These are phyloP conservation scores for Xylaria nigripes DNA, from an alignment of 495 filamentous ascomycete species.

Conservation along the genomic window DNA sequence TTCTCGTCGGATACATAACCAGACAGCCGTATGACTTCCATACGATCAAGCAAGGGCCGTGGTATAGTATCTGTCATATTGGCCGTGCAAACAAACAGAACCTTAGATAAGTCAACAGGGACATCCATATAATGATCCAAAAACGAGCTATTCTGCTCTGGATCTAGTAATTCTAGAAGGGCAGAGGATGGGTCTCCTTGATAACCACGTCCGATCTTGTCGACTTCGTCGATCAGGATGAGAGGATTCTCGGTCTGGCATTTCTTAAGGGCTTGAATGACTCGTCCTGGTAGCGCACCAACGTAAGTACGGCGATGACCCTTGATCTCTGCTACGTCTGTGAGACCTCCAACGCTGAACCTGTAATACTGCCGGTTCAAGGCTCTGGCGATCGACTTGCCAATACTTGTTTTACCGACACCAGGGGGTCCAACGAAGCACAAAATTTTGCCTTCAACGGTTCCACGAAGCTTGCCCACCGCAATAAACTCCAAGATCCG, in stretches of 20 bases:
- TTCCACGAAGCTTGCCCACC: conserved; percentile 92
- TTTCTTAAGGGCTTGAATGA: conserved; percentile 98
- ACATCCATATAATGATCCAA: conserved; percentile 99
- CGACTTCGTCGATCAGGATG: conserved; percentile 93
- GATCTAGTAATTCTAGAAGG: conserved; percentile 87
- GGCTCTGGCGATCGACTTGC: conserved; percentile 93
- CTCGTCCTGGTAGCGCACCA: conserved; percentile 87
- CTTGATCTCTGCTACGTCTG: conserved; percentile 99
- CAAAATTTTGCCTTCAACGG: conserved; percentile 96
- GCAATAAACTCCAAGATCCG: conserved; percentile 98
- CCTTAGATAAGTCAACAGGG: conserved; percentile 93
- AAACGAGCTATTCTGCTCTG: conserved; percentile 96
- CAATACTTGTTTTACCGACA: conserved; percentile 97
- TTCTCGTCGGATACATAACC: conserved; percentile 98
- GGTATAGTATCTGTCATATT: conserved; percentile 99
- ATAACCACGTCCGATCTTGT: conserved; percentile 94
- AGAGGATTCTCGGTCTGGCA: conserved; percentile 98
- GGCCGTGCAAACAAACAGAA: conserved; percentile 97
- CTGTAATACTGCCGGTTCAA: conserved; percentile 94
- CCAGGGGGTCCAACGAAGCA: conserved; percentile 94
- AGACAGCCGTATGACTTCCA: conserved; percentile 96
- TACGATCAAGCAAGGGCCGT: conserved; percentile 85
- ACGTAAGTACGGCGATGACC: conserved; percentile 96
- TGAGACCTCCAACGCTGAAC: conserved; percentile 93
- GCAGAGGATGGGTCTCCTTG: conserved; percentile 96